phyloP scores from a whole-genome alignment of 176 grass and related monocot species.

The Cenchrus americanus region DNA sequence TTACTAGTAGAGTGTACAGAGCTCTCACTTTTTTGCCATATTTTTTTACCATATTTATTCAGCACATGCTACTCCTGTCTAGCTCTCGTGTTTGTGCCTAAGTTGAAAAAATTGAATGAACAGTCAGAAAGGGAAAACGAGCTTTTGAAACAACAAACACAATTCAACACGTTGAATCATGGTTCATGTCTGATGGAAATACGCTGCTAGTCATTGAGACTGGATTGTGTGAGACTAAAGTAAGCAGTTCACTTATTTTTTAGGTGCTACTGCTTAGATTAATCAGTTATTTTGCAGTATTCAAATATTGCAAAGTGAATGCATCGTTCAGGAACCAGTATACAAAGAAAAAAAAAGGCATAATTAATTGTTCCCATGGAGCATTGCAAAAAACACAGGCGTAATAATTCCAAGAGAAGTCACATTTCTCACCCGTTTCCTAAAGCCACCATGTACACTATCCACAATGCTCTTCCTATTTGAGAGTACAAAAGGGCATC shows the following conservation, averaged over 20 bases:
- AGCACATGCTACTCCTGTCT: not conserved
- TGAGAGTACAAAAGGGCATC: not conserved
- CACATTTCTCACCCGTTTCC: not conserved
- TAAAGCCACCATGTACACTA: slow-evolving; percentile 13
- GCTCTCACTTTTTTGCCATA: not conserved
- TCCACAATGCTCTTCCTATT: not conserved
- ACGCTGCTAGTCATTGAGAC: not conserved
- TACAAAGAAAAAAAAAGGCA: not conserved
- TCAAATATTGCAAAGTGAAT: not conserved
- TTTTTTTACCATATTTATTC: slow-evolving; percentile 17
- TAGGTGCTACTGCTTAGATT: not conserved
- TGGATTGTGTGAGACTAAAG: not conserved
- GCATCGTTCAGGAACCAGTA: not conserved
- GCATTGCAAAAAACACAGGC: not conserved
- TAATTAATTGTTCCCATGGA: not conserved
- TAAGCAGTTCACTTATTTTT: not conserved
- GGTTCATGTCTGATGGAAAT: not conserved
- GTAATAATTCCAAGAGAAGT: not conserved
- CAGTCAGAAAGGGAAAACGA: not conserved
- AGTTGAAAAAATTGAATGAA: not conserved
- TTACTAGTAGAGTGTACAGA: too few relatives aligned
- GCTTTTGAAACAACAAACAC: not conserved
- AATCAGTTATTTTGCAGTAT: not conserved
- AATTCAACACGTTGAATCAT: not conserved
- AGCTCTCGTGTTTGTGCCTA: not conserved